Percentiles rank a stretch among this genome's conserved stretches.
Evolutionary conservation across 1,284 basidiomycete genomes (phyloP).

Genomic region (Boletellus deceptivus): DNA sequence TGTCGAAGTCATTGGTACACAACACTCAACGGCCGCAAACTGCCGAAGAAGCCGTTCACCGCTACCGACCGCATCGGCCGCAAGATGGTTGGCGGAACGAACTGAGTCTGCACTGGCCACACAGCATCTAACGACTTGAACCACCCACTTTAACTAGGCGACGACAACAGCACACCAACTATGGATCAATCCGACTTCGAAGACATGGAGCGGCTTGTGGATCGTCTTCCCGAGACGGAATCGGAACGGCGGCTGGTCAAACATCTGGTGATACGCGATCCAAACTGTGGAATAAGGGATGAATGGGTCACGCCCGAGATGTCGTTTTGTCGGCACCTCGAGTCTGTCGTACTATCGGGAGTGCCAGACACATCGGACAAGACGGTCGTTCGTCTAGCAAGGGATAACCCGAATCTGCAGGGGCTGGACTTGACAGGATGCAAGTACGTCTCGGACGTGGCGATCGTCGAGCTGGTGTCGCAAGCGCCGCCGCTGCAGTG

Average conservation of each 20-base stretch:
- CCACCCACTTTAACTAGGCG: not conserved
- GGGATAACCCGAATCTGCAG: constrained; percentile 64
- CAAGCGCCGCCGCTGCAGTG: constrained; percentile 68
- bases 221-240: constrained; percentile 49
- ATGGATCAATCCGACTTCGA: constrained; percentile 28
- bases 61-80: too few species aligned
- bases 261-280: constrained; percentile 50
- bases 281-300: constrained; percentile 51
- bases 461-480: constrained; percentile 67
- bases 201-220: constrained; percentile 52
- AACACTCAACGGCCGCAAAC: constrained; percentile 18
- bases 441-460: constrained; percentile 70
- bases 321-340: constrained; percentile 62
- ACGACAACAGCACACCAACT: not conserved
- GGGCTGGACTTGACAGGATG: constrained; percentile 82
- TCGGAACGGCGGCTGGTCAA: constrained; percentile 55
- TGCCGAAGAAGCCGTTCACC: constrained; percentile 14
- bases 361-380: constrained; percentile 66
- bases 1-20: constrained; percentile 40
- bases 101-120: not conserved
- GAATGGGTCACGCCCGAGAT: constrained; percentile 65
- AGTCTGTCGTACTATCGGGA: constrained; percentile 72
- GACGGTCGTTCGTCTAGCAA: constrained; percentile 63
- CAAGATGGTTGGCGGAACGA: not conserved
- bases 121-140: constrained; percentile 5